Percentiles rank a stretch among this genome's conserved stretches.
phyloP scores from a whole-genome alignment of 192 early-diverging fungal genomes.

The Endogone sp. region DNA sequence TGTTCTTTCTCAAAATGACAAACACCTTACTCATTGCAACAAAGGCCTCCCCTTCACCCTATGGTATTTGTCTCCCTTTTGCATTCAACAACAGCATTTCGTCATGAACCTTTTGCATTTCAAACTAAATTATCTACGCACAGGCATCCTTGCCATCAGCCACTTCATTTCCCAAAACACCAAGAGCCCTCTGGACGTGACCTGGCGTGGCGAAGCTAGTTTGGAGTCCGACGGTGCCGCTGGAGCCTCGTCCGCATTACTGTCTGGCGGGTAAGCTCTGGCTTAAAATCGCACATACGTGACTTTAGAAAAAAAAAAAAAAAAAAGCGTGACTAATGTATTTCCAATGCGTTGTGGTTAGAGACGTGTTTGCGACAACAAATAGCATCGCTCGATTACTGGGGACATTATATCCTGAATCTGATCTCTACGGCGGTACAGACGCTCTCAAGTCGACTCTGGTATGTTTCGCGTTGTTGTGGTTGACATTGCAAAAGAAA shows the following conservation, averaged over 20 bases:
- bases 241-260: constrained; percentile 12
- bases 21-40: constrained; percentile 23
- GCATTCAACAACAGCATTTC: background rate
- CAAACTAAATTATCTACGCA: constrained; percentile 11
- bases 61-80: constrained; percentile 8
- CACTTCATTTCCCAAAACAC: too few relatives aligned
- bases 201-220: constrained; percentile 19
- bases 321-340: background rate
- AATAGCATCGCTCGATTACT: constrained; percentile 26
- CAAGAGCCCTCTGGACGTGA: constrained; percentile 19
- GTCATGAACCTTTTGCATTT: constrained; percentile 2
- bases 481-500: too few relatives aligned
- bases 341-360: background rate
- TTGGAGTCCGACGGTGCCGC: constrained; percentile 18
- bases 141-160: constrained; percentile 15
- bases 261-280: constrained; percentile 19
- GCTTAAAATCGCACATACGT: background rate
- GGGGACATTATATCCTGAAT: constrained; percentile 18
- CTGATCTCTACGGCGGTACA: constrained; percentile 23
- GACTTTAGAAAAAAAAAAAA: background rate
- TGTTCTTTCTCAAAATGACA: constrained; percentile 9
- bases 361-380: constrained; percentile 21
- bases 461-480: constrained; percentile 9
- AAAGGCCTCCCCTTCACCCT: constrained; percentile 25
- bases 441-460: constrained; percentile 39